Evolutionary conservation across 1,139 yeast species (phyloP).

Genomic region (Yamadazyma conglobata): DNA sequence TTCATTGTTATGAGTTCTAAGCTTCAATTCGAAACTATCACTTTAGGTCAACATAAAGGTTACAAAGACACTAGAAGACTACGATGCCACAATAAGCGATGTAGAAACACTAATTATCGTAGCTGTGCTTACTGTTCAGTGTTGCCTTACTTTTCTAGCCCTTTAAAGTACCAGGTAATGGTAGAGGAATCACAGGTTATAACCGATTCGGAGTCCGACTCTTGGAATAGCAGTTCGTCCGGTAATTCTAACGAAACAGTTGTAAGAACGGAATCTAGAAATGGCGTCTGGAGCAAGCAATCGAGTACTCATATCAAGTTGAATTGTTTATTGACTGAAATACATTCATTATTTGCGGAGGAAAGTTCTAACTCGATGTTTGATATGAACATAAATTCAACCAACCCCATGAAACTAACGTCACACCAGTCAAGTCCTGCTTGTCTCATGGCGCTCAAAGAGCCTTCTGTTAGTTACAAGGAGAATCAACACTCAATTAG

Average conservation of each 20-base stretch:
- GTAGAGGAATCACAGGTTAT: too few relatives aligned
- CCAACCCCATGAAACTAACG: background rate
- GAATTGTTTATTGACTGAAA: constrained; percentile 7
- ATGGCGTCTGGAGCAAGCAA: too few relatives aligned
- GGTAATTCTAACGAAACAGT: too few relatives aligned
- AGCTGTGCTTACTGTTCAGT: constrained; percentile 21
- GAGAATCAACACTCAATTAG: too few relatives aligned
- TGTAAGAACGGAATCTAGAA: too few relatives aligned
- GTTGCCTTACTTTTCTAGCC: constrained; percentile 23
- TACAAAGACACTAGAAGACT: constrained; percentile 17
- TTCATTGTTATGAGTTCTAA: too few relatives aligned
- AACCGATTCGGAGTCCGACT: too few relatives aligned
- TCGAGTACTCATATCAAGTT: constrained; percentile 5
- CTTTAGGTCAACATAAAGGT: constrained; percentile 18
- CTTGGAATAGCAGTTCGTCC: too few relatives aligned
- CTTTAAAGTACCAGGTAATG: too few relatives aligned
- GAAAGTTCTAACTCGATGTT: too few relatives aligned
- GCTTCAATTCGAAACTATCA: constrained; percentile 6
- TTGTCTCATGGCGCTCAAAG: too few relatives aligned
- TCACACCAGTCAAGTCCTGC: constrained; percentile 1
- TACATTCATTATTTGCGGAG: constrained; percentile 5
- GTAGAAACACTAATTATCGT: constrained; percentile 6
- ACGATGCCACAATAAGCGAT: constrained; percentile 12
- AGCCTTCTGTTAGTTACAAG: too few relatives aligned
- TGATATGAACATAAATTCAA: constrained; percentile 1